Base-by-base conservation (phyloP, 225 moss, liverwort and hornwort genomes). In the Neckera pumila region DNA sequence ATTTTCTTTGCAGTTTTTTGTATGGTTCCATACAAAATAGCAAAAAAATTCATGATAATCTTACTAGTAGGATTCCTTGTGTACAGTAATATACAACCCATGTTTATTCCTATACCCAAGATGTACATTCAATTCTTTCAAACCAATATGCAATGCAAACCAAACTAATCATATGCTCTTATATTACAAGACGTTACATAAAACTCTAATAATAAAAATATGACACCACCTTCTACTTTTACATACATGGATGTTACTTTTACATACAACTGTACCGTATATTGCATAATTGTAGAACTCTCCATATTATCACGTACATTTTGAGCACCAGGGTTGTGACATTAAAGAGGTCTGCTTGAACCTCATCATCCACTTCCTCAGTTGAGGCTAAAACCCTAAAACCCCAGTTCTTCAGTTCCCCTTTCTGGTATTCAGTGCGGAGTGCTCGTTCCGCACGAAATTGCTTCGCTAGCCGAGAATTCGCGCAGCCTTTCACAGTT, bases 1-100 rank as follows among this genome's bases (percentile, higher is more conserved):
- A 0, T 5, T 22, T 76, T 34, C 1, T 14, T 76, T 34, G 1
- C 3, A 0, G 53, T 14, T 76, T 1, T 34, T 5, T 1, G 3
- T 53, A 34, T 51, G 0, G 0, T 34, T 8, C 1, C 0, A 34
- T 76, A 0, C 8, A 3, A 53, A 34, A 20, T 76, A 8, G 14
- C 3, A 34, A 30, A 30, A 30, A 18, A 4, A 2, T 30, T 76
- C 3, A 51, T 51, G 1, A 0, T 75, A 75, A 11, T 49, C 2
- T 10, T 49, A 11, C 0, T 12, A 49, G 3, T 12, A 33, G 2
- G 12, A 1, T 33, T 33, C 13, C 1, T 75, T 21, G 5, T 30
- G 10, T 43, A 42, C 0, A 0, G 3, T 19, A 20, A 0, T 12
- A 31, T 31, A 4, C 1, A 75, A 49, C 2, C 19, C 3, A 19